A percentile compares a stretch with the other conserved stretches of the same genome.
Evolutionary conservation across 257 asterid species (phyloP).

Genomic region (Rauvolfia tetraphylla): DNA sequence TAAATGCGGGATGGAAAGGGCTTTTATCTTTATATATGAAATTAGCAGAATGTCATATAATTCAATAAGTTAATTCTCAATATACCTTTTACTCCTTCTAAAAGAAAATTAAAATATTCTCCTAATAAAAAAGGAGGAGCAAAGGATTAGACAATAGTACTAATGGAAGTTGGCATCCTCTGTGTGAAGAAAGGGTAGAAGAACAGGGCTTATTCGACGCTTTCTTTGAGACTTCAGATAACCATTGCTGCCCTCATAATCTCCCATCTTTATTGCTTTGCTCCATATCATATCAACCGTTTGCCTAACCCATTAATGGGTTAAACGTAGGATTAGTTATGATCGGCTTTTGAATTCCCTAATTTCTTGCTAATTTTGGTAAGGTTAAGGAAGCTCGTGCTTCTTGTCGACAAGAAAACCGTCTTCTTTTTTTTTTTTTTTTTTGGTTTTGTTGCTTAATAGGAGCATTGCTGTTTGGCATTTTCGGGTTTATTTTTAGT

Average conservation of each 20-base stretch:
- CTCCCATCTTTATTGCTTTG: neutral
- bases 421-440: neutral
- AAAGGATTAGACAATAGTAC: neutral
- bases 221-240: neutral
- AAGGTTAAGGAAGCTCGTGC: neutral
- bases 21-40: no score
- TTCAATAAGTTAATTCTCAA: no score
- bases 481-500: neutral
- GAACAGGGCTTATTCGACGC: neutral
- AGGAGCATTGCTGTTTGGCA: neutral
- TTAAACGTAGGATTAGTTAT: neutral
- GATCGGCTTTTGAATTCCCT: neutral
- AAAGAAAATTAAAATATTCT: no score
- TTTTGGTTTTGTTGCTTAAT: neutral
- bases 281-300: neutral
- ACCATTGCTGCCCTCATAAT: neutral
- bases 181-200: neutral
- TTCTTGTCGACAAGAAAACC: neutral
- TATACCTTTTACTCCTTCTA: no score
- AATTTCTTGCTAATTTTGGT: neutral
- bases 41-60: no score
- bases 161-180: neutral
- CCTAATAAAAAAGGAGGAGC: neutral
- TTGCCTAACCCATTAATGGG: neutral
- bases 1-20: no score